Base-by-base conservation (phyloP, 305 asterid species). In the Fraxinus greggii region DNA sequence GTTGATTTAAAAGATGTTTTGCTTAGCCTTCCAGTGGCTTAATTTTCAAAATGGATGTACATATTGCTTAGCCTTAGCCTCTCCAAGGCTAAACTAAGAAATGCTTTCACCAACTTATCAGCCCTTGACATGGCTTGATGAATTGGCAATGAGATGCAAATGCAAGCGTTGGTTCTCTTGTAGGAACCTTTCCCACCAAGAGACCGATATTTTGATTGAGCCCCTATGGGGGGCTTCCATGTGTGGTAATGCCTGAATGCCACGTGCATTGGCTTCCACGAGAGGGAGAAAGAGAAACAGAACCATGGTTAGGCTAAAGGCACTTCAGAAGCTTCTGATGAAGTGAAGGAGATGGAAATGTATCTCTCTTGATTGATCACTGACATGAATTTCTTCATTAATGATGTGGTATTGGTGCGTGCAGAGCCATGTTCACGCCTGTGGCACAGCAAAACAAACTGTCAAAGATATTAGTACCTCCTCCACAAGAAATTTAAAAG, bases 261-360 rank as follows among this genome's bases (percentile, higher is more conserved):
- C 86, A 76, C 76, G 28, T 13, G 80, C 73, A 48, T 87, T 31
- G 85, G 79, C 88, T 81, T 65, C 35, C 79, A 81, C 77, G 84
- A 80, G 81, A 72, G 77, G 72, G 84, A 61, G 75, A 51, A 72
- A 36, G 78, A 69, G 86, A 79, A 67, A 74, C 74, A 89, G 89
- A 92, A 95, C 97, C 98, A 93, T 95, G 98, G 95, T 94, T 92
- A 90, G 94, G 98, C 95, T 97, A 91, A 83, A 92, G 92, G 93
- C 84, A 83, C 83, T 85, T 87, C 86, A 69, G 70, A 74, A 81
- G 77, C 80, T 81, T 86, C 83, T 69, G 48, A 65, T 75, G 85
- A 77, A 29, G 83, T 23, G 88, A 54, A 84, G 76, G 32, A 84
- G 83, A 81, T 82, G 78, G 88, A 82, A 87, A 80, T 84, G 86